Evolutionary conservation across 2,329 filamentous ascomycete genomes (phyloP).

Genomic region (Juglanconis juglandina): DNA sequence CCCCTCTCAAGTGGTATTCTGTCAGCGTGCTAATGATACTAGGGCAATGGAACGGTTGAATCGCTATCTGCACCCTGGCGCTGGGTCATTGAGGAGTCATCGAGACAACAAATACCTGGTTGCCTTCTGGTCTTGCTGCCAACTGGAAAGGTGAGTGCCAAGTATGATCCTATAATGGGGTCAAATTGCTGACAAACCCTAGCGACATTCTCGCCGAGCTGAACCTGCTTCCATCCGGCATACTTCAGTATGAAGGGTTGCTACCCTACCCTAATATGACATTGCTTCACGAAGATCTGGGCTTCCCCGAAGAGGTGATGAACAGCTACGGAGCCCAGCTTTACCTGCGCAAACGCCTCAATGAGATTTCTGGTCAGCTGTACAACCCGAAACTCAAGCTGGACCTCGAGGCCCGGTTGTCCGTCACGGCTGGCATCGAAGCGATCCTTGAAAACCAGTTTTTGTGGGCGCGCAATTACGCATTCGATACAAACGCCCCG

Average conservation of each 20-base stretch:
- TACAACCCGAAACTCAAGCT: slow-evolving; percentile 42
- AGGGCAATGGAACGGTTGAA: slow-evolving; percentile 49
- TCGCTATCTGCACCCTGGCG: not conserved
- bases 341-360: slow-evolving; percentile 62
- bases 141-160: slow-evolving; percentile 72
- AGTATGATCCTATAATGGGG: not conserved
- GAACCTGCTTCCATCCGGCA: slow-evolving; percentile 56
- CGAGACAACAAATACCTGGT: slow-evolving; percentile 66
- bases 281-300: slow-evolving; percentile 38
- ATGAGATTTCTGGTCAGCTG: slow-evolving; percentile 57
- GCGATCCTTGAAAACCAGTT: slow-evolving; percentile 22
- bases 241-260: slow-evolving; percentile 58
- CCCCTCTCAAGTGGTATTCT: not conserved
- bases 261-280: slow-evolving; percentile 64
- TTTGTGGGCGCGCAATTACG: slow-evolving; percentile 49
- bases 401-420: slow-evolving; percentile 24
- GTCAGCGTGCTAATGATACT: slow-evolving; percentile 4
- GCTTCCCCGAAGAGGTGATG: slow-evolving; percentile 46
- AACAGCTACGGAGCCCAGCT: slow-evolving; percentile 62
- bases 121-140: slow-evolving; percentile 90
- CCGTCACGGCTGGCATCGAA: slow-evolving; percentile 35
- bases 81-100: slow-evolving; percentile 28
- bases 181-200: slow-evolving; percentile 18
- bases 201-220: slow-evolving; percentile 92
- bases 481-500: slow-evolving; percentile 63